Percentiles rank a stretch among this genome's conserved stretches.
phyloP scores from a whole-genome alignment of 768 basidiomycete species.

The Mycena leptocephala region DNA sequence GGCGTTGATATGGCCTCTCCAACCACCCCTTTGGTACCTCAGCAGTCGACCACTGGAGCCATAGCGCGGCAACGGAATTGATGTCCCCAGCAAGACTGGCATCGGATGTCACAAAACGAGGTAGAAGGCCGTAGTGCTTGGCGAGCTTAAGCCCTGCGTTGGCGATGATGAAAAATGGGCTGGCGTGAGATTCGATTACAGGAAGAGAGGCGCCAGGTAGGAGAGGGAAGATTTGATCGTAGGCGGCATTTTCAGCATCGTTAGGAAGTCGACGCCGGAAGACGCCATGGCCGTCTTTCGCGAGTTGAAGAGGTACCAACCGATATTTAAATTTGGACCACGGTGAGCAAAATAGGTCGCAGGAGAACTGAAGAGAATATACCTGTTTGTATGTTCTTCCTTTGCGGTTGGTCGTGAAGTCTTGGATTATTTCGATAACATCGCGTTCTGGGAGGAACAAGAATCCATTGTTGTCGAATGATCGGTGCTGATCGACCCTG shows the following conservation, averaged over 20 bases:
- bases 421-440: not conserved
- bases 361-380: not conserved
- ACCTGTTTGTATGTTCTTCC: conserved; percentile 13
- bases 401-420: not conserved
- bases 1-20: not conserved
- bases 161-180: conserved; percentile 7
- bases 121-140: not conserved
- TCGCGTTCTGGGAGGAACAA: not conserved
- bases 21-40: not conserved
- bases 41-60: not conserved
- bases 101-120: not conserved
- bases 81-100: not conserved
- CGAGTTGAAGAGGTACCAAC: not conserved
- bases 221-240: conserved; percentile 7
- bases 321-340: conserved; percentile 8
- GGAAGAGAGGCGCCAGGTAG: not conserved
- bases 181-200: not conserved
- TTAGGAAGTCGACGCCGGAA: not conserved
- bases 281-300: not conserved
- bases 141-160: conserved; percentile 6
- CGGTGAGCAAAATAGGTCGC: not conserved
- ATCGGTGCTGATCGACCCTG: conserved; percentile 6
- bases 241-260: not conserved
- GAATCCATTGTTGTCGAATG: not conserved
- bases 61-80: not conserved